Evolutionary conservation across 2,329 filamentous ascomycete species (phyloP), one percentile per base, ranked within the genome.

Genomic region (Clonostachys chloroleuca): DNA sequence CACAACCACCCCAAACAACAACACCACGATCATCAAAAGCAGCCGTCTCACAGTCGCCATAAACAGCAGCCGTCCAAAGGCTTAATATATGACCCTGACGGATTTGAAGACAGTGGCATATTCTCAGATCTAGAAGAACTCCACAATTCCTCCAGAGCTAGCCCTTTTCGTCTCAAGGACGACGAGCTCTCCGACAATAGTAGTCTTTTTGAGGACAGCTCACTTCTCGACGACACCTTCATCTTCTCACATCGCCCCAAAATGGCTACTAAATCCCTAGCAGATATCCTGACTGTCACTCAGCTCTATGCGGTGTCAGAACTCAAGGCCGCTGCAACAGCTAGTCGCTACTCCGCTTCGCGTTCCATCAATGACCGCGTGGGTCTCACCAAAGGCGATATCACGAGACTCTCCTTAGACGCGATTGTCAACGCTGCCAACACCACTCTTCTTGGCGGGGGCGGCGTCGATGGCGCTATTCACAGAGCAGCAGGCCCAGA

Each of bases 361-460:
- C 63, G 75, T 47, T 56, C 65, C 10, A 71, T 87, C 68, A 95
- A 95, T 70, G 68, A 81, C 60, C 83, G 80, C 52, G 76, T 96
- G 57, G 81, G 80, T 42, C 70, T 92, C 36, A 75, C 90, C 54
- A 78, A 81, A 48, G 81, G 82, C 55, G 90, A 96, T 64, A 95
- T 97, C 65, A 96, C 92, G 13, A 83, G 75, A 13, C 80, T 97
- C 5, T 64, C 76, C 34, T 77, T 91, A 42, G 89, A 91, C 59
- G 86, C 87, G 53, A 94, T 96, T 56, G 92, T 97, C 64, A 97
- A 97, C 64, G 92, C 94, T 1, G 92, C 94, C 41, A 97, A 97
- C 65, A 69, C 67, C 10, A 78, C 77, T 2, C 80, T 97, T 1
- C 75, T 87, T 1, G 91, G 92, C 47, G 94, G 94, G 46, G 90